Evolutionary conservation across 345 rosid genomes (phyloP).

Genomic region (Mercurialis annua): DNA sequence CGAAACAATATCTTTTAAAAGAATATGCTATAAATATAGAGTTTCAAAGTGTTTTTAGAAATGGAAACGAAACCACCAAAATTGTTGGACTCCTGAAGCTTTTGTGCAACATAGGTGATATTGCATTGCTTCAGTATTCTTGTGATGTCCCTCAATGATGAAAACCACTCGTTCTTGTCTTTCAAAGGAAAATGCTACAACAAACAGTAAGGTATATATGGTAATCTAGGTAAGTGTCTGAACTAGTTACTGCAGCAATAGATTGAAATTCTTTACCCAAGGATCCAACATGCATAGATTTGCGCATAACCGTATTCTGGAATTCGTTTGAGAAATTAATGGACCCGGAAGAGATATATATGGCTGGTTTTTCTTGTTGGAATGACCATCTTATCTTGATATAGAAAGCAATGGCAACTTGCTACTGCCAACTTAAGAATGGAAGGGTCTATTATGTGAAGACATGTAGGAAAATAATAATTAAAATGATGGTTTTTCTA

Average conservation of each 20-base stretch:
- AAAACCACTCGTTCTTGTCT: constrained; percentile 95
- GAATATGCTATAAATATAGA: no score
- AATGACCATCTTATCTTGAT: no score
- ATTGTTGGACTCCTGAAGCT: no score
- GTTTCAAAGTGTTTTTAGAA: no score
- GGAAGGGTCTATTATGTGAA: constrained; percentile 2
- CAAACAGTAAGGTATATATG: constrained; percentile 16
- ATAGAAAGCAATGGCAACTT: constrained; percentile 4
- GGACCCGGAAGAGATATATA: no score
- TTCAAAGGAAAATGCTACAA: constrained; percentile 89
- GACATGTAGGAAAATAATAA: no score
- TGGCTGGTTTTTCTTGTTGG: no score
- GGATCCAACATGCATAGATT: constrained; percentile 98
- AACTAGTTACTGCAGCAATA: background rate
- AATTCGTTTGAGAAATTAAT: constrained; percentile 63
- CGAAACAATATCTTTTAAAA: no score
- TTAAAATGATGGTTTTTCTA: background rate
- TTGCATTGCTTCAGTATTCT: constrained; percentile 84
- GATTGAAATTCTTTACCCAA: constrained; percentile 54
- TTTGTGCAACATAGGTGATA: no score
- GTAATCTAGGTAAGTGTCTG: background rate
- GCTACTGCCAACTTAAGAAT: background rate
- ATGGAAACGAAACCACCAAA: no score
- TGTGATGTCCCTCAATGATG: constrained; percentile 80
- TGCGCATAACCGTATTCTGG: constrained; percentile 90